A percentile compares a stretch with the other conserved stretches of the same genome.
Conservation (phyloP, 75 land plant genomes). For the Adiantum capillusveneris region DNA sequence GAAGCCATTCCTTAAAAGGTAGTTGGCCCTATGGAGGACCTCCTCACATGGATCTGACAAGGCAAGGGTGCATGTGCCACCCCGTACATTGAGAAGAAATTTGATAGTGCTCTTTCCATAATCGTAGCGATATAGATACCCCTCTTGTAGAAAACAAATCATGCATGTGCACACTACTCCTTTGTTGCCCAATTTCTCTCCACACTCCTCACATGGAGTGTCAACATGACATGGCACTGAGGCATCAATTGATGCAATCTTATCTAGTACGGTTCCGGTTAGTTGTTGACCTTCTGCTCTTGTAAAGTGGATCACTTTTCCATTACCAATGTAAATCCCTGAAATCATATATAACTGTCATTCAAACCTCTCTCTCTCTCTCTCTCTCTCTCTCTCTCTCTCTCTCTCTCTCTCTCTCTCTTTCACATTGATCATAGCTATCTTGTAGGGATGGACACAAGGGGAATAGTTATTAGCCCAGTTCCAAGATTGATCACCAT, state of each 20-base stretch:
- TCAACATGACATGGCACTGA: too few relatives aligned
- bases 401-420: too few relatives aligned
- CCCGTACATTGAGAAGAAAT: conserved; percentile 78
- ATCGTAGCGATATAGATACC: conserved; percentile 70
- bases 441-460: too few relatives aligned
- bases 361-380: too few relatives aligned
- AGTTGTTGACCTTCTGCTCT: conserved; percentile 64
- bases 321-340: conserved; percentile 80
- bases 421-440: too few relatives aligned
- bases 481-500: too few relatives aligned
- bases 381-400: too few relatives aligned
- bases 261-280: conserved; percentile 40
- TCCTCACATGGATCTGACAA: conserved; percentile 52
- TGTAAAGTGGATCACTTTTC: conserved; percentile 78
- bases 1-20: conserved; percentile 73
- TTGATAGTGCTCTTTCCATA: conserved; percentile 54
- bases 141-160: conserved; percentile 75
- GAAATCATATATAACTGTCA: too few relatives aligned
- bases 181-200: too few relatives aligned
- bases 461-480: too few relatives aligned
- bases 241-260: too few relatives aligned
- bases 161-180: conserved; percentile 83
- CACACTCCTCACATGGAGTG: too few relatives aligned
- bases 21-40: conserved; percentile 73
- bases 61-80: conserved; percentile 94